phyloP scores from a whole-genome alignment of 257 asterid genomes.

The Paulownia fortunei region DNA sequence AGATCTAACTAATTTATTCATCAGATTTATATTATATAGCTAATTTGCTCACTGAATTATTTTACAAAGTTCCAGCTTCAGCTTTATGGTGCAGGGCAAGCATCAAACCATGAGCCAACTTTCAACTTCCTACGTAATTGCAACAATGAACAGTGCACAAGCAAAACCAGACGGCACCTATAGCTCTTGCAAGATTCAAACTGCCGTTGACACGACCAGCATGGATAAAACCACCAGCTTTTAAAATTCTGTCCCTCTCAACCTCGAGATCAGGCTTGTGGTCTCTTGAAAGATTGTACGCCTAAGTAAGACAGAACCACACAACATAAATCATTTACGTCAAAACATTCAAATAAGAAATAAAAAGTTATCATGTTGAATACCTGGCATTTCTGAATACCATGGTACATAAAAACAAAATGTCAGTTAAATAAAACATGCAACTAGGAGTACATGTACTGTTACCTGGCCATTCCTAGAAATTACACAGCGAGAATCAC shows the following conservation, averaged over 20 bases:
- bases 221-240: conserved; percentile 96
- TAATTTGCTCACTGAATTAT: not conserved
- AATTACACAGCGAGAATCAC: conserved; percentile 97
- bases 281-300: conserved; percentile 95
- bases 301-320: conserved; percentile 50
- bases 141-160: conserved; percentile 16
- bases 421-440: not conserved
- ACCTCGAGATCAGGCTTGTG: conserved; percentile 95
- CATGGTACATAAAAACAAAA: not conserved
- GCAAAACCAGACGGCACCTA: conserved; percentile 53
- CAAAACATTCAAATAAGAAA: not conserved
- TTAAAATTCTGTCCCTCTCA: conserved; percentile 87
- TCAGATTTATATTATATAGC: not conserved
- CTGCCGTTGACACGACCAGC: conserved; percentile 97
- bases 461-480: conserved; percentile 97
- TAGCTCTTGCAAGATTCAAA: conserved; percentile 94
- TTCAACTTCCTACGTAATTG: conserved; percentile 10
- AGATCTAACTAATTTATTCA: conserved; percentile 15
- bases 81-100: conserved; percentile 6
- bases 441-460: conserved; percentile 10
- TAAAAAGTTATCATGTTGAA: not conserved
- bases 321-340: conserved; percentile 12
- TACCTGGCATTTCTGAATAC: not conserved
- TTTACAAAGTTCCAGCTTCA: not conserved
- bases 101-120: not conserved